Evolutionary conservation across 2,329 filamentous ascomycete genomes (phyloP).

Genomic region (Acephala macrosclerotiorum): DNA sequence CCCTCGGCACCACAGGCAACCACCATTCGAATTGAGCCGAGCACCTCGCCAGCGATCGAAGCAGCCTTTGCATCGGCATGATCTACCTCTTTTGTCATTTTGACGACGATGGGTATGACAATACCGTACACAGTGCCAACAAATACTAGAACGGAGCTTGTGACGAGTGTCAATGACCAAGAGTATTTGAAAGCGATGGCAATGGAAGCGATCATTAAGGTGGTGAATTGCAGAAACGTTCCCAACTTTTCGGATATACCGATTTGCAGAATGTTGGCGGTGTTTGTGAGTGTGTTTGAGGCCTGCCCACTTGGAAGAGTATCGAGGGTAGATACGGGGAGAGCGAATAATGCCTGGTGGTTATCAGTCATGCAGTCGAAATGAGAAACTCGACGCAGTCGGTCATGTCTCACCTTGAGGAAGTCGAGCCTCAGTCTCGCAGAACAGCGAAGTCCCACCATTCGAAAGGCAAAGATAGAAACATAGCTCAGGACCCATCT

Average conservation of each 20-base stretch:
- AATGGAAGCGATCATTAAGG: slow-evolving; percentile 60
- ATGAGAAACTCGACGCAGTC: not conserved
- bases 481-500: slow-evolving; percentile 70
- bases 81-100: slow-evolving; percentile 53
- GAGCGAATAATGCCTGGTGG: slow-evolving; percentile 60
- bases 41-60: slow-evolving; percentile 66
- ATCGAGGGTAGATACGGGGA: slow-evolving; percentile 73
- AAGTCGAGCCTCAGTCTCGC: slow-evolving; percentile 70
- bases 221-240: slow-evolving; percentile 61
- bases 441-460: slow-evolving; percentile 68
- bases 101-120: slow-evolving; percentile 63
- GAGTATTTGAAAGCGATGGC: slow-evolving; percentile 63
- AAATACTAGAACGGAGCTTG: slow-evolving; percentile 62
- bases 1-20: slow-evolving; percentile 67
- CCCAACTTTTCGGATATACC: slow-evolving; percentile 71
- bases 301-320: slow-evolving; percentile 59
- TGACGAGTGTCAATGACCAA: slow-evolving; percentile 67
- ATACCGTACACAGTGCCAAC: slow-evolving; percentile 56
- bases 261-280: slow-evolving; percentile 68
- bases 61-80: slow-evolving; percentile 63
- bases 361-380: slow-evolving; percentile 4
- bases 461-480: slow-evolving; percentile 65
- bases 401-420: slow-evolving; percentile 50
- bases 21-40: slow-evolving; percentile 67
- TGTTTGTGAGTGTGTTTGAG: slow-evolving; percentile 63